Evolutionary conservation across 306 rosid genomes (phyloP).

Genomic region (Vigna angularis): DNA sequence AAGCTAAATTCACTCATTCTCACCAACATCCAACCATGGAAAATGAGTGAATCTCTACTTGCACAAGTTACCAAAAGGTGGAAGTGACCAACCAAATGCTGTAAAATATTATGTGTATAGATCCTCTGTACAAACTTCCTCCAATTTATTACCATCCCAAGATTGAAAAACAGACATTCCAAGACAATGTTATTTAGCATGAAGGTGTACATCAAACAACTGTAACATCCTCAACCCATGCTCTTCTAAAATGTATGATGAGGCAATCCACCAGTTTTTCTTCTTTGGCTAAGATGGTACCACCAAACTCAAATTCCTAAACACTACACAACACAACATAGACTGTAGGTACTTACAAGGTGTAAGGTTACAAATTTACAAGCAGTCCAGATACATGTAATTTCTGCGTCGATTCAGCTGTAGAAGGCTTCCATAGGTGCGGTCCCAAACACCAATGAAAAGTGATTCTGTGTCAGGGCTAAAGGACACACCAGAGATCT

Average conservation of each 20-base stretch:
- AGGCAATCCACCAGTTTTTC: constrained; percentile 34
- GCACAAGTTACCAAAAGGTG: not conserved
- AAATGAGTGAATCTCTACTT: not conserved
- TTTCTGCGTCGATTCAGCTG: constrained; percentile 73
- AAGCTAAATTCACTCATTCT: not conserved
- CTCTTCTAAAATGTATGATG: constrained; percentile 33
- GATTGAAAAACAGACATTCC: constrained; percentile 20
- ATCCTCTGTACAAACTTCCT: constrained; percentile 37
- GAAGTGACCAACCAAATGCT: constrained; percentile 26
- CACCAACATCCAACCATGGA: not conserved
- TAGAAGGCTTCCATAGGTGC: constrained; percentile 86
- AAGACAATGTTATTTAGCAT: constrained; percentile 40
- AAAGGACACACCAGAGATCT: constrained; percentile 90
- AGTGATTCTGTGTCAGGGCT: constrained; percentile 94
- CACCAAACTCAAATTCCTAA: constrained; percentile 43
- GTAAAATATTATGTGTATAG: not conserved
- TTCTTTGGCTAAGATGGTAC: constrained; percentile 40
- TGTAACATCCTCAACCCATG: constrained; percentile 40
- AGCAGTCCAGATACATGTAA: constrained; percentile 66
- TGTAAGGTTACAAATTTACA: constrained; percentile 56
- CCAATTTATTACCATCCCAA: constrained; percentile 28
- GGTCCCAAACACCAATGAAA: constrained; percentile 87
- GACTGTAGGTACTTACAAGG: constrained; percentile 45
- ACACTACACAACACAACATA: constrained; percentile 38
- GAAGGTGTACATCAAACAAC: constrained; percentile 49